Evolutionary conservation across 352 stramenopile species (phyloP).

Genomic region (Phytophthora aleatoria): DNA sequence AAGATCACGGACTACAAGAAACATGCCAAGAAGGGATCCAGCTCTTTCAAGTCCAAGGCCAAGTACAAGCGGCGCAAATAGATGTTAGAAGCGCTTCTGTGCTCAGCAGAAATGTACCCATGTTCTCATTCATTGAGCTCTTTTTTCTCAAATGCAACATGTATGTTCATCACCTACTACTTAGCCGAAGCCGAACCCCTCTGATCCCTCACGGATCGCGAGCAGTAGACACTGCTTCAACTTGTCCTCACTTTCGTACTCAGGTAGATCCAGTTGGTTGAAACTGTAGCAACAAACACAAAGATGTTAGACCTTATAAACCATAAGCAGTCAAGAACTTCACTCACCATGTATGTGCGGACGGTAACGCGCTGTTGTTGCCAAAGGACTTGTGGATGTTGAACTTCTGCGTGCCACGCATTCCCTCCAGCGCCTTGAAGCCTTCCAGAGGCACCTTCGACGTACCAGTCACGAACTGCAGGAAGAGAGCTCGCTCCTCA

Average conservation of each 20-base stretch:
- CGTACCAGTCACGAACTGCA: conserved; percentile 94
- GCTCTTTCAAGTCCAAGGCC: conserved; percentile 92
- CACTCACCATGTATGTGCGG: conserved; percentile 96
- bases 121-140: background rate
- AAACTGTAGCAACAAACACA: conserved; percentile 77
- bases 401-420: conserved; percentile 99
- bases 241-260: conserved; percentile 98
- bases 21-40: conserved; percentile 85
- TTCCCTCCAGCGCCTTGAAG: conserved; percentile 98
- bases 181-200: conserved; percentile 99
- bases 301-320: conserved; percentile 22
- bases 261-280: conserved; percentile 98
- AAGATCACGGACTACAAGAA: conserved; percentile 92
- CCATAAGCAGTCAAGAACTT: conserved; percentile 6
- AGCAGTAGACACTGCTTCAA: conserved; percentile 97
- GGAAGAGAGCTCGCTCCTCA: conserved; percentile 91
- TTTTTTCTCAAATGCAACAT: conserved; percentile 1
- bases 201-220: conserved; percentile 97
- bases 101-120: conserved; percentile 28
- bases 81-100: conserved; percentile 26
- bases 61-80: conserved; percentile 88
- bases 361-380: conserved; percentile 83
- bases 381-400: conserved; percentile 98
- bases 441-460: conserved; percentile 96
- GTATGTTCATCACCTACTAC: background rate